Conservation (phyloP, 805 yeast genomes). For the Schwanniomyces occidentalis region DNA sequence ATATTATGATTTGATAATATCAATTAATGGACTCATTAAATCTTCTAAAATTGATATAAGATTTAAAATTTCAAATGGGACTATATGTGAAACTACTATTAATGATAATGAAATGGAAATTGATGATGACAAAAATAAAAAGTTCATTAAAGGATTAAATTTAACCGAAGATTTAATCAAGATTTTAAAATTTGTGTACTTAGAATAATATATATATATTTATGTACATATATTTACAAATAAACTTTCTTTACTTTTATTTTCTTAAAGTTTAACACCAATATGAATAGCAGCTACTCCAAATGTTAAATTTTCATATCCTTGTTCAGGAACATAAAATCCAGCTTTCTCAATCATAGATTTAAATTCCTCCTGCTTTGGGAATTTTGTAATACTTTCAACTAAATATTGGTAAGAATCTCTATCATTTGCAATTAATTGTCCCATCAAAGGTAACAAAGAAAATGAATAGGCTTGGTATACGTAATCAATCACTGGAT, state of each 20-base stretch:
- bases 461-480: conserved; percentile 91
- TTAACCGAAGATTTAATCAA: conserved; percentile 32
- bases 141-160: conserved; percentile 26
- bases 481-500: conserved; percentile 67
- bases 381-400: conserved; percentile 90
- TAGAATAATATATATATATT: conserved; percentile 6
- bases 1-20: conserved; percentile 21
- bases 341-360: conserved; percentile 94
- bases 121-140: conserved; percentile 12
- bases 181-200: conserved; percentile 17
- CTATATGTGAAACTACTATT: conserved; percentile 7
- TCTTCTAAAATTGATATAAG: conserved; percentile 14
- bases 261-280: conserved; percentile 76
- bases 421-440: conserved; percentile 90
- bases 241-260: no score
- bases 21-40: conserved; percentile 16
- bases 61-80: conserved; percentile 34
- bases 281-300: conserved; percentile 96
- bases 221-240: conserved; percentile 3
- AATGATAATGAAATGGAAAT: conserved; percentile 22
- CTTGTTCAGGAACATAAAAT: conserved; percentile 79
- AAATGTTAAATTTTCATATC: conserved; percentile 90
- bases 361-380: conserved; percentile 87
- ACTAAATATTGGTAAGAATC: conserved; percentile 96
- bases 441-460: conserved; percentile 90